Evolutionary conservation across 495 filamentous ascomycete species (phyloP).

Genomic region (Tricharina praecox): DNA sequence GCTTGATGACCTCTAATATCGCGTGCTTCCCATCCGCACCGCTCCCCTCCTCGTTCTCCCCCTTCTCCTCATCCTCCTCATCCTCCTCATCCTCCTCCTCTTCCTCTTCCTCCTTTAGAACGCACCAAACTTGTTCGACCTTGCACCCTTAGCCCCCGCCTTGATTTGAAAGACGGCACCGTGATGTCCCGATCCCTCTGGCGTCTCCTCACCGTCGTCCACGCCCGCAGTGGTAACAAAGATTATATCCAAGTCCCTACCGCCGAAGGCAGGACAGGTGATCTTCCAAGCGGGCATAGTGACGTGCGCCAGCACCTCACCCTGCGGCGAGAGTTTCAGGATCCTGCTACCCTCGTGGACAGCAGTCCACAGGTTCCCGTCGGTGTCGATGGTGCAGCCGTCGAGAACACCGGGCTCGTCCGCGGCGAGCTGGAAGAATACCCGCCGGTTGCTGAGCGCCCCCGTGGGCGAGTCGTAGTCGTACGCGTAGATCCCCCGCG

Average conservation of each 20-base stretch:
- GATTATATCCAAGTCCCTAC: slow-evolving; percentile 39
- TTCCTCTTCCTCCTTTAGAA: too few species aligned
- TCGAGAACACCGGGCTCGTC: slow-evolving; percentile 49
- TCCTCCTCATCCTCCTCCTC: too few species aligned
- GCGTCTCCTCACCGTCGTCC: slow-evolving; percentile 38
- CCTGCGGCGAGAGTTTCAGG: slow-evolving; percentile 46
- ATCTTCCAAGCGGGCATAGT: slow-evolving; percentile 43
- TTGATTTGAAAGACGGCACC: slow-evolving; percentile 52
- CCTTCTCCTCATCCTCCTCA: too few species aligned
- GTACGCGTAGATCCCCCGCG: slow-evolving; percentile 53
- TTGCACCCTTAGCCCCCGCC: slow-evolving; percentile 42
- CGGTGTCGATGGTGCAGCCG: slow-evolving; percentile 54
- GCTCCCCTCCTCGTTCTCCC: too few species aligned
- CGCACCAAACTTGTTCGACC: not conserved
- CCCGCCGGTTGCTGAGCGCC: slow-evolving; percentile 45
- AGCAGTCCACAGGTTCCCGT: slow-evolving; percentile 63
- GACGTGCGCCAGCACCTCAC: slow-evolving; percentile 49
- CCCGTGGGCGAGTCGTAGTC: slow-evolving; percentile 52
- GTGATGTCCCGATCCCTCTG: slow-evolving; percentile 43
- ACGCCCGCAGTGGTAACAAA: slow-evolving; percentile 52
- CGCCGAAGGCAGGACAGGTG: slow-evolving; percentile 58
- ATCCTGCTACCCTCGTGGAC: slow-evolving; percentile 55
- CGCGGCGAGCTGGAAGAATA: slow-evolving; percentile 42
- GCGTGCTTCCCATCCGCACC: too few species aligned
- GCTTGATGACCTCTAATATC: too few species aligned